A percentile compares a stretch with the other conserved stretches of the same genome.
These are phyloP conservation scores for Penicillium fimorum DNA, from an alignment of 495 filamentous ascomycete genomes.

Conservation along the genomic window DNA sequence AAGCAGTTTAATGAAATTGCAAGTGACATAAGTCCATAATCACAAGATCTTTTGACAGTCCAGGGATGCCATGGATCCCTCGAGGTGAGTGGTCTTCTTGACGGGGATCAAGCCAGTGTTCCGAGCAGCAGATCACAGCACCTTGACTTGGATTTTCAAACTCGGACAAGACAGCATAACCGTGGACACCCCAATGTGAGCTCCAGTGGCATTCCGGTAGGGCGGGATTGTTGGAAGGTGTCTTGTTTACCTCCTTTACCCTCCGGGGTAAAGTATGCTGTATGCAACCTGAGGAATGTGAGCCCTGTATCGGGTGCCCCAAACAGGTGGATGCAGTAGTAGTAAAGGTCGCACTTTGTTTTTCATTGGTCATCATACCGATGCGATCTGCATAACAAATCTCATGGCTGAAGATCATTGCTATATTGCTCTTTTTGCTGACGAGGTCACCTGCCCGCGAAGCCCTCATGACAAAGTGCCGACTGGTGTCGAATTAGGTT, in stretches of 20 bases:
- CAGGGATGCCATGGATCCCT: not conserved
- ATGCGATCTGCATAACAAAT: not conserved
- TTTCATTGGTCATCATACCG: not conserved
- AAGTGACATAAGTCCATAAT: not conserved
- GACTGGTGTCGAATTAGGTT: not conserved
- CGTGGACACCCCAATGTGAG: not conserved
- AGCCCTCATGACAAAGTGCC: slow-evolving; percentile 1
- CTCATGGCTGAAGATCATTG: not conserved
- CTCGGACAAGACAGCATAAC: not conserved
- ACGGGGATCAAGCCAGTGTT: slow-evolving; percentile 9
- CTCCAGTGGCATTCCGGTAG: slow-evolving; percentile 6
- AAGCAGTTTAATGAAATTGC: not conserved
- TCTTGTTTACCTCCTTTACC: slow-evolving; percentile 1
- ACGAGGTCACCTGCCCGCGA: slow-evolving; percentile 7
- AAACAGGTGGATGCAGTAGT: not conserved
- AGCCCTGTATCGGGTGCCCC: not conserved
- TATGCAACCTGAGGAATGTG: slow-evolving; percentile 9
- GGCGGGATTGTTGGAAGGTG: not conserved
- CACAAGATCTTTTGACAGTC: not conserved
- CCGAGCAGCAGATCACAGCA: not conserved
- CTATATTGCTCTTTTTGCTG: not conserved
- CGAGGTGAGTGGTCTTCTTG: not conserved
- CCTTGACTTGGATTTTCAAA: not conserved
- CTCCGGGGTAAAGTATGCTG: slow-evolving; percentile 6
- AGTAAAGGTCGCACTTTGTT: not conserved